Base-by-base conservation (phyloP, 768 basidiomycete genomes). In the Boletellus ananiceps region DNA sequence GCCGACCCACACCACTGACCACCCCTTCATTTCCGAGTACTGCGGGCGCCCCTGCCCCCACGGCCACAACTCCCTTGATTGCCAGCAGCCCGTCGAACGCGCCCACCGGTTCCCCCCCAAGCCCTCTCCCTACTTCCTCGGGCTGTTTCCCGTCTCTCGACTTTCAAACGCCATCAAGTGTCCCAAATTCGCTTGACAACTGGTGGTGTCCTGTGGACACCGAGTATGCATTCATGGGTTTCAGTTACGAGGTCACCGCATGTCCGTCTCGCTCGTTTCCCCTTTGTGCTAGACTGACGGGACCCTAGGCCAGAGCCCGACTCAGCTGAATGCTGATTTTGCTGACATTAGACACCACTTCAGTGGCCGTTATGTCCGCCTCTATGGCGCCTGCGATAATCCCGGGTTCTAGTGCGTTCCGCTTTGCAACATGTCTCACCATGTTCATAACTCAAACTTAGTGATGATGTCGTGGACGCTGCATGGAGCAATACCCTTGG, bases 211-310 rank as follows among this genome's bases (percentile, higher is more conserved):
- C 77, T 47, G 61, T 68, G 33, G 66, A 69, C 46, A 79, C 77
- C 0, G 87, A 90, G 61, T 88, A 86, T 56, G 87, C 78, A 0
- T 89, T 89, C 61, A 66, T 88, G 43, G 87, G 86, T 0, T 84
- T 89, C 66, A 84, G 84, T 62, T 89, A 89, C 56, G 86, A 86
- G 58, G 73, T 88, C 19, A 78, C 81, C 36, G 73, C 69, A 11
- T 87, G 85, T 84, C 56, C 42, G 79, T 66, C 25, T 27, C 44
- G 5, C 35, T 32, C 15, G 37, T 9, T 39, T 14, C 15, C 18
- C 16, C 18, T 25, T 44, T 37, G 13, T 5, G 14, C 5, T 9
- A 39, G 34, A 44, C 41, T 62, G 46, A 57, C 35, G 2, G 15
- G 9, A 5, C 18, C 5, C 27, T 42, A 86, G 84, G 86, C 52